Evolutionary conservation across 768 basidiomycete species (phyloP).

Genomic region (Pholiota microspora): DNA sequence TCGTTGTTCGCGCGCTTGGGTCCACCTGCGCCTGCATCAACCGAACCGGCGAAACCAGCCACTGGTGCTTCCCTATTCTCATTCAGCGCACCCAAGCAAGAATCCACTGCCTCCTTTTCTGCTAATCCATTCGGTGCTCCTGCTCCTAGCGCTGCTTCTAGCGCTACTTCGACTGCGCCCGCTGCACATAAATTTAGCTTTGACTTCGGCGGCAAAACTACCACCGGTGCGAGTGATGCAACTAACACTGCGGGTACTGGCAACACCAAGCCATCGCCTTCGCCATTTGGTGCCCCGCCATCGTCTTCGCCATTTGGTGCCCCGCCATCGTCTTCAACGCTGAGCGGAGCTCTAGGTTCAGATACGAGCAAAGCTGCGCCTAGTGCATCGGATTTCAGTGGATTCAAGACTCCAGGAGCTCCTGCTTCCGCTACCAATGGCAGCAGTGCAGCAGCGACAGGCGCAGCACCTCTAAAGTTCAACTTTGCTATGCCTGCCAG

Average conservation of each 20-base stretch:
- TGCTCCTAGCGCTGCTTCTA: not conserved
- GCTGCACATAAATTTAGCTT: slow-evolving; percentile 8
- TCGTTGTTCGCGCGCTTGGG: not conserved
- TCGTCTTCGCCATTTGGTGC: slow-evolving; percentile 6
- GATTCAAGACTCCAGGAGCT: slow-evolving; percentile 9
- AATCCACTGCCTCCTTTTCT: not conserved
- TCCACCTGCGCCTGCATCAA: not conserved
- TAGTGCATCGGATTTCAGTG: slow-evolving; percentile 1
- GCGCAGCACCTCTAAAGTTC: slow-evolving; percentile 16
- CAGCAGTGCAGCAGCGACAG: slow-evolving; percentile 8
- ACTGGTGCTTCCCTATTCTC: slow-evolving; percentile 3
- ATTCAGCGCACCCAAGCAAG: slow-evolving; percentile 6
- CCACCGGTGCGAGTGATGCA: not conserved
- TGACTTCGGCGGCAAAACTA: not conserved
- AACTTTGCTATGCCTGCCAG: slow-evolving; percentile 9
- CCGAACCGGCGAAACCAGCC: not conserved
- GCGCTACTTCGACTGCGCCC: not conserved
- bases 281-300: slow-evolving; percentile 12
- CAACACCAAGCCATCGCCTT: slow-evolving; percentile 4
- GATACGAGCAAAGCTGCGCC: not conserved
- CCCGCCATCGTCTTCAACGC: slow-evolving; percentile 4
- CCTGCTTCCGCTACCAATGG: slow-evolving; percentile 10
- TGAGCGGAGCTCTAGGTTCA: slow-evolving; percentile 4
- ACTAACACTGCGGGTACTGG: not conserved
- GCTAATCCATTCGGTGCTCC: slow-evolving; percentile 1